phyloP scores from a whole-genome alignment of 2,329 filamentous ascomycete species.

The Fusarium sacchari region DNA sequence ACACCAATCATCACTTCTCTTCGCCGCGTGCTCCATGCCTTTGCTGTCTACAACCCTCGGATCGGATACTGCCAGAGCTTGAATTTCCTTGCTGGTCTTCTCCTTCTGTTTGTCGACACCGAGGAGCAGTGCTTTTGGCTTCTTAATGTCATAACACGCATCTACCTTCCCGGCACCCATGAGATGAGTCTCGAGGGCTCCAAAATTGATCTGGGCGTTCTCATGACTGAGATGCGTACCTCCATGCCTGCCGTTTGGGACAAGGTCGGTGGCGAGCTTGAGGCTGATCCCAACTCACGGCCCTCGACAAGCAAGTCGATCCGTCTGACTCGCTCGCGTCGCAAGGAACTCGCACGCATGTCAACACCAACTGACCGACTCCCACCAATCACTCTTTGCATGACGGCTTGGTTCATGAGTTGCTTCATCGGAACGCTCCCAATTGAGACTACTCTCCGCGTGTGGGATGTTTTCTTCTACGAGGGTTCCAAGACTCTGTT shows the following conservation, averaged over 20 bases:
- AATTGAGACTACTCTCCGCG: conserved; percentile 88
- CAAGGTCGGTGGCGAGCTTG: conserved; percentile 84
- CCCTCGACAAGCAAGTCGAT: conserved; percentile 50
- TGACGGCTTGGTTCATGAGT: conserved; percentile 98
- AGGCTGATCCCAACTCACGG: conserved; percentile 57
- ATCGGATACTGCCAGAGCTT: conserved; percentile 97
- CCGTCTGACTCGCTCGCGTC: conserved; percentile 51
- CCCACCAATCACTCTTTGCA: conserved; percentile 90
- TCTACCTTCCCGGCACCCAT: conserved; percentile 90
- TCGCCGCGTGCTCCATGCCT: conserved; percentile 86
- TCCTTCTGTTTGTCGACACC: conserved; percentile 86
- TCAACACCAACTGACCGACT: conserved; percentile 63
- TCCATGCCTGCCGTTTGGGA: conserved; percentile 85
- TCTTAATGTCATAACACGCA: conserved; percentile 88
- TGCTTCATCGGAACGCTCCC: conserved; percentile 93
- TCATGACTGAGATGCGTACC: conserved; percentile 88
- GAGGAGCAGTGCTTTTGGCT: conserved; percentile 95
- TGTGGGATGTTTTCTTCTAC: conserved; percentile 97
- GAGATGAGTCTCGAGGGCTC: conserved; percentile 90
- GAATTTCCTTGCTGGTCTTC: conserved; percentile 91
- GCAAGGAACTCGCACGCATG: conserved; percentile 52
- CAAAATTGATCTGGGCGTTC: conserved; percentile 91
- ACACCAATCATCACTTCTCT: conserved; percentile 83
- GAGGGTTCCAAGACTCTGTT: conserved; percentile 95
- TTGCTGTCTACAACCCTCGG: conserved; percentile 87